Conservation (phyloP, 1,284 basidiomycete species). For the Sanguinoderma infundibulare region DNA sequence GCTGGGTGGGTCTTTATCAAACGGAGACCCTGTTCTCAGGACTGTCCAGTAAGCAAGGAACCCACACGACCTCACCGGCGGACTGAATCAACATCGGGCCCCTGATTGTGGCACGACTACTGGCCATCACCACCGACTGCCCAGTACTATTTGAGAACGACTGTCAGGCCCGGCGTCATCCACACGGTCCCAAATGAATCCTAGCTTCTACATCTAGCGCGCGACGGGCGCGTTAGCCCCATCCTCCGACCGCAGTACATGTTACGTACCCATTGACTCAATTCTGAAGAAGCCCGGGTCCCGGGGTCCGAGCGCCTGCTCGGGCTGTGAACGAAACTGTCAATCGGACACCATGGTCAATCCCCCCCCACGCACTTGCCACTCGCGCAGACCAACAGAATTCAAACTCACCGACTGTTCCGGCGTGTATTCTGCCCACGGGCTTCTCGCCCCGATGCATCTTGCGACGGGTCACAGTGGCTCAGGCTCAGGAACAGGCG, state of each 20-base stretch:
- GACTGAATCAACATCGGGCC: background rate
- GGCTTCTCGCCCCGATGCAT: constrained; percentile 12
- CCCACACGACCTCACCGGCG: background rate
- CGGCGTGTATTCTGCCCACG: background rate
- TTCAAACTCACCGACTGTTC: constrained; percentile 12
- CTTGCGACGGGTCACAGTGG: constrained; percentile 15
- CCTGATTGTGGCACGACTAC: constrained; percentile 25
- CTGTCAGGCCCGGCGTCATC: constrained; percentile 10
- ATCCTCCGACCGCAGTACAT: constrained; percentile 20
- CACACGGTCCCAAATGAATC: constrained; percentile 11
- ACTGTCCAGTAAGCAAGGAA: background rate
- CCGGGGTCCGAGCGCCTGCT: constrained; percentile 16
- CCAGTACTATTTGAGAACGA: constrained; percentile 7
- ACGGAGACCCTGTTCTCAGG: constrained; percentile 7
- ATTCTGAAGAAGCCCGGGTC: constrained; percentile 15
- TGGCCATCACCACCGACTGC: background rate
- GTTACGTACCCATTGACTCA: constrained; percentile 18
- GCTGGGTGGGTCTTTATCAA: background rate
- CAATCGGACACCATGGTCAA: constrained; percentile 13
- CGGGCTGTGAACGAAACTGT: constrained; percentile 15
- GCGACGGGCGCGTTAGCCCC: constrained; percentile 17
- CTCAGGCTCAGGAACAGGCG: constrained; percentile 16
- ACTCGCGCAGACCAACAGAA: constrained; percentile 11
- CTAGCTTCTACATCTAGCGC: constrained; percentile 9
- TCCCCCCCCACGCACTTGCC: constrained; percentile 3